A percentile compares a stretch with the other conserved stretches of the same genome.
Evolutionary conservation across 805 yeast genomes (phyloP).

Genomic region (Tetrapisispora nanseiensis): DNA sequence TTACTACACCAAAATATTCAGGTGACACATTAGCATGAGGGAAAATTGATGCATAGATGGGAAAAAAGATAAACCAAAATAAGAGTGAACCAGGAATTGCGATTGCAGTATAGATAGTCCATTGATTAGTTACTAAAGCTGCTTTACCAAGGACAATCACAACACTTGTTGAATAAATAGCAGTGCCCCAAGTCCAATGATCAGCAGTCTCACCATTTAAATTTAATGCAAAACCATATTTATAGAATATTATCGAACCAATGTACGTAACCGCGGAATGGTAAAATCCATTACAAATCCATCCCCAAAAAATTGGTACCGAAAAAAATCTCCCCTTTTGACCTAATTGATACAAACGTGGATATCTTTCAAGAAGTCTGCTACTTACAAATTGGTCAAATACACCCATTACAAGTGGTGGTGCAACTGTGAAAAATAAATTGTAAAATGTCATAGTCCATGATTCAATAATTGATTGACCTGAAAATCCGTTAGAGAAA

Average conservation of each 20-base stretch:
- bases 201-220: conserved; percentile 61
- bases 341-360: conserved; percentile 85
- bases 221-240: conserved; percentile 53
- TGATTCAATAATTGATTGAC: conserved; percentile 91
- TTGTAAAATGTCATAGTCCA: conserved; percentile 97
- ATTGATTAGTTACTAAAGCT: conserved; percentile 77
- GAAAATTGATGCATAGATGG: conserved; percentile 75
- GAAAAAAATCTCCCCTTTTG: conserved; percentile 83
- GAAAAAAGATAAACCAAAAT: conserved; percentile 79
- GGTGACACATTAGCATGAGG: conserved; percentile 73
- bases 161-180: conserved; percentile 77
- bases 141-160: conserved; percentile 92
- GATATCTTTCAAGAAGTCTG: conserved; percentile 79
- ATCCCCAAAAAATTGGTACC: conserved; percentile 89
- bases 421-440: conserved; percentile 86
- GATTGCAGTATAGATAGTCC: conserved; percentile 87
- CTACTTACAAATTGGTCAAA: conserved; percentile 95
- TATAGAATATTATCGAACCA: conserved; percentile 58
- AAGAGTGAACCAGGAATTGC: conserved; percentile 93
- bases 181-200: conserved; percentile 94
- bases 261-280: conserved; percentile 82
- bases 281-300: conserved; percentile 92
- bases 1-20: conserved; percentile 74
- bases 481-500: conserved; percentile 83
- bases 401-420: conserved; percentile 93